These are phyloP conservation scores for Neurospora sp. DNA, from an alignment of 495 filamentous ascomycete genomes.

Conservation along the genomic window DNA sequence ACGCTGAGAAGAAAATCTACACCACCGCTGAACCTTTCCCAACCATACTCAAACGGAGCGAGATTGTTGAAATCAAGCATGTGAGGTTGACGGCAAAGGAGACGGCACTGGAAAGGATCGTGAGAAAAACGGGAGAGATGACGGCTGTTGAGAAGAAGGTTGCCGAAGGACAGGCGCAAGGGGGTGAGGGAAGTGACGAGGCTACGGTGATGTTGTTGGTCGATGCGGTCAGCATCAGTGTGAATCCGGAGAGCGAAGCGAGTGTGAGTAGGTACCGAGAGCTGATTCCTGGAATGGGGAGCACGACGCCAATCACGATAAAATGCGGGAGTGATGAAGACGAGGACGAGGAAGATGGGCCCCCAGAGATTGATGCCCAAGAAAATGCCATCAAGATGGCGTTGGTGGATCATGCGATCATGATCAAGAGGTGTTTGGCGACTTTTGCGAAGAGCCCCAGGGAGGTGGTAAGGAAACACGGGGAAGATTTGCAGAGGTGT, in stretches of 20 bases:
- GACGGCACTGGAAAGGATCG: slow-evolving; percentile 83
- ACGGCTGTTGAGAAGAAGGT: slow-evolving; percentile 60
- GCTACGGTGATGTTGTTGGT: slow-evolving; percentile 50
- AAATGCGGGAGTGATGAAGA: slow-evolving; percentile 24
- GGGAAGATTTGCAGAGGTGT: slow-evolving; percentile 42
- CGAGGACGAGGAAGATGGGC: slow-evolving; percentile 39
- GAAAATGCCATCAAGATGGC: slow-evolving; percentile 78
- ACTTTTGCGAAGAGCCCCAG: slow-evolving; percentile 54
- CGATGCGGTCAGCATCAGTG: slow-evolving; percentile 62
- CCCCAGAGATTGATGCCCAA: slow-evolving; percentile 50
- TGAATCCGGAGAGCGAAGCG: slow-evolving; percentile 54
- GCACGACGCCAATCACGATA: slow-evolving; percentile 35
- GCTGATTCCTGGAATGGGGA: slow-evolving; percentile 47
- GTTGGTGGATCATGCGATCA: slow-evolving; percentile 78
- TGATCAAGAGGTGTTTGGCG: slow-evolving; percentile 71
- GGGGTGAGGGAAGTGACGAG: slow-evolving; percentile 27
- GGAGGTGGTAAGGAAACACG: slow-evolving; percentile 28
- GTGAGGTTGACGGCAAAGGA: slow-evolving; percentile 64
- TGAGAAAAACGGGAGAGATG: slow-evolving; percentile 83
- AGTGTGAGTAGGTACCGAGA: slow-evolving; percentile 68
- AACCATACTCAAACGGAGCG: slow-evolving; percentile 79
- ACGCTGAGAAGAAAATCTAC: slow-evolving; percentile 79
- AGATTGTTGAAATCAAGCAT: slow-evolving; percentile 59
- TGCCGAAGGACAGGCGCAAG: slow-evolving; percentile 52
- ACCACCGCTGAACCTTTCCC: slow-evolving; percentile 81